Conservation (phyloP, 495 filamentous ascomycete species). For the Trichoderma erinaceum region DNA sequence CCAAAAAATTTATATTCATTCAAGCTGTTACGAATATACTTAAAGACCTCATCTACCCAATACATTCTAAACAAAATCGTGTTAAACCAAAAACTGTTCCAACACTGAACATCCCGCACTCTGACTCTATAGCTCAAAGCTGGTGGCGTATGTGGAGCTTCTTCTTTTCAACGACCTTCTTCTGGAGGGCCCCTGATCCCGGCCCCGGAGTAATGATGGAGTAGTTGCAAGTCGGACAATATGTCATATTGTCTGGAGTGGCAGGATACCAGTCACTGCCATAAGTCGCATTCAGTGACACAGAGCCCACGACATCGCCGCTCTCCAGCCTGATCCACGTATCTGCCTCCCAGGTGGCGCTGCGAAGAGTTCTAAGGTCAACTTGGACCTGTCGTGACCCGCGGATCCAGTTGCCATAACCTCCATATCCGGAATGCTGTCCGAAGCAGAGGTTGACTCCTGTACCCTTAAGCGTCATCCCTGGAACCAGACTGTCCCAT, state of each 20-base stretch:
- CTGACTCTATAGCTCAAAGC: background rate
- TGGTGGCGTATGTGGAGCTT: background rate
- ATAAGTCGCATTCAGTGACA: conserved; percentile 65
- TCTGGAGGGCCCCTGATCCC: background rate
- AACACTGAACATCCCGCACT: background rate
- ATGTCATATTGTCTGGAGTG: conserved; percentile 34
- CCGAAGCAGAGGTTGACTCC: conserved; percentile 57
- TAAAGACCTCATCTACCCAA: background rate
- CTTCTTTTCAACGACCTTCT: background rate
- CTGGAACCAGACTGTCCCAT: conserved; percentile 33
- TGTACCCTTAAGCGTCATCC: conserved; percentile 29
- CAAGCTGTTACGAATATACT: background rate
- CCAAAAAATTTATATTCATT: background rate
- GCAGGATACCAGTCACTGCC: conserved; percentile 52
- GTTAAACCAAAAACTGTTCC: background rate
- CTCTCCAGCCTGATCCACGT: conserved; percentile 65
- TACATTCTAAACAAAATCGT: background rate
- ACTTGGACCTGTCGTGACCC: conserved; percentile 55
- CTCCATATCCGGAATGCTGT: conserved; percentile 66
- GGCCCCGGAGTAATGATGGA: background rate
- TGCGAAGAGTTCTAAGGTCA: conserved; percentile 26
- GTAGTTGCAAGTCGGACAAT: conserved; percentile 23
- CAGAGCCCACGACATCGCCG: conserved; percentile 46
- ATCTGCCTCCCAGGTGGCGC: conserved; percentile 38
- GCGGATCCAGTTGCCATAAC: conserved; percentile 59